Evolutionary conservation across 495 filamentous ascomycete genomes (phyloP).

Genomic region (Penicillium mononematosum): DNA sequence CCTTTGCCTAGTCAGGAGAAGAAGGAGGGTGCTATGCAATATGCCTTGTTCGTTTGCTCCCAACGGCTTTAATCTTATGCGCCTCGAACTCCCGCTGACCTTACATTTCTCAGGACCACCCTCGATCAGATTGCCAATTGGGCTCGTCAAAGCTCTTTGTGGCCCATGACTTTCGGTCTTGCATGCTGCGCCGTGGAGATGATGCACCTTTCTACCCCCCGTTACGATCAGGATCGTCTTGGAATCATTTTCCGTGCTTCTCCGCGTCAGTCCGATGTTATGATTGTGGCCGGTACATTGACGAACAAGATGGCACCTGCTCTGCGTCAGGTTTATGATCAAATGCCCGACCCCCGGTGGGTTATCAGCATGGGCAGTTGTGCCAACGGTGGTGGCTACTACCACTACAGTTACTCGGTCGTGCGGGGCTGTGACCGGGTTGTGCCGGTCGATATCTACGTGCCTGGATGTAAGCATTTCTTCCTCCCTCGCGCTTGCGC

Average conservation of each 20-base stretch:
- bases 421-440: slow-evolving; percentile 90
- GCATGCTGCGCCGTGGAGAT: slow-evolving; percentile 97
- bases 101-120: slow-evolving; percentile 62
- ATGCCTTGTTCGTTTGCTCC: slow-evolving; percentile 73
- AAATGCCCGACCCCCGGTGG: slow-evolving; percentile 97
- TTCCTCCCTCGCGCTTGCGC: not conserved
- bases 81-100: slow-evolving; percentile 12
- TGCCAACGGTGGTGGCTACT: slow-evolving; percentile 95
- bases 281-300: slow-evolving; percentile 95
- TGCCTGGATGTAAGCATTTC: slow-evolving; percentile 70
- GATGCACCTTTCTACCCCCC: slow-evolving; percentile 96
- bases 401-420: slow-evolving; percentile 94
- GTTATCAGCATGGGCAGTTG: slow-evolving; percentile 93
- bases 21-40: slow-evolving; percentile 95
- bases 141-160: slow-evolving; percentile 89
- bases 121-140: slow-evolving; percentile 92
- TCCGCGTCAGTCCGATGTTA: slow-evolving; percentile 92
- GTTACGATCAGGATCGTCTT: slow-evolving; percentile 93
- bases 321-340: slow-evolving; percentile 92
- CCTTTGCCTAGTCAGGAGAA: slow-evolving; percentile 86
- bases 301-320: slow-evolving; percentile 99
- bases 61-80: not conserved
- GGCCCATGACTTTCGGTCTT: slow-evolving; percentile 98
- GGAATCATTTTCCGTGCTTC: slow-evolving; percentile 98
- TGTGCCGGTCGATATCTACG: slow-evolving; percentile 94